Evolutionary conservation across 1,139 yeast species (phyloP).

Genomic region (Groenewaldozyma sp.): DNA sequence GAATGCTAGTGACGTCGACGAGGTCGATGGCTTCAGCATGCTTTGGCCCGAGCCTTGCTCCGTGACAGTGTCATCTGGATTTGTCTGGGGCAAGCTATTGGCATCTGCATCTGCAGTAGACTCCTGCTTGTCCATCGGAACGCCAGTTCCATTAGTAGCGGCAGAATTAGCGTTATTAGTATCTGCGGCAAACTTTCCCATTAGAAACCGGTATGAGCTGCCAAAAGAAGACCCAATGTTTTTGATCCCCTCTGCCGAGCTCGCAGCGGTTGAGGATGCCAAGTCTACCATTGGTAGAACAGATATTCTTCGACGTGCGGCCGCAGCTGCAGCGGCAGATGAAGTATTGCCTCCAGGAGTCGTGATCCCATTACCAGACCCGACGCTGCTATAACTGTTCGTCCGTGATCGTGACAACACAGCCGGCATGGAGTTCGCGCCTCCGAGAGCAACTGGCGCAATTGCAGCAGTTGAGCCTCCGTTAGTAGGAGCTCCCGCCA

Average conservation of each 20-base stretch:
- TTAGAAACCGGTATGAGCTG: conserved; percentile 26
- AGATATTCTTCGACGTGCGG: conserved; percentile 10
- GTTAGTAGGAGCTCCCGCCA: not conserved
- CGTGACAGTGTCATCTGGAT: not conserved
- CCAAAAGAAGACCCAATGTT: conserved; percentile 27
- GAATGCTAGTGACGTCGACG: conserved; percentile 3
- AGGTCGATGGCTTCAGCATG: not conserved
- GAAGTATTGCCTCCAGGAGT: no score
- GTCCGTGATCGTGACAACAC: conserved; percentile 11
- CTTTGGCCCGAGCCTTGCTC: not conserved
- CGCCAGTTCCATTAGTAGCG: not conserved
- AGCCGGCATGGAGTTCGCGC: conserved; percentile 1
- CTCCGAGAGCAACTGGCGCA: not conserved
- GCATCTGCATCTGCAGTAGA: not conserved
- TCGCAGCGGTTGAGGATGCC: conserved; percentile 21
- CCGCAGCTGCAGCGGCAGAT: not conserved
- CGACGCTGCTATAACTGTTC: conserved; percentile 12
- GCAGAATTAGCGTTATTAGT: conserved; percentile 11
- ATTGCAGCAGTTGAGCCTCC: not conserved
- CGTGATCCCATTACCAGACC: no score
- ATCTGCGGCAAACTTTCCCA: conserved; percentile 21
- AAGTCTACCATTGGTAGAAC: conserved; percentile 17
- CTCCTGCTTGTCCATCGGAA: not conserved
- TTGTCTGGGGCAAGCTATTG: not conserved
- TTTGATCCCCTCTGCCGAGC: conserved; percentile 27